Percentiles rank a stretch among this genome's conserved stretches.
Evolutionary conservation across 2,329 filamentous ascomycete genomes (phyloP).

Genomic region (Tolypocladium amazonense): DNA sequence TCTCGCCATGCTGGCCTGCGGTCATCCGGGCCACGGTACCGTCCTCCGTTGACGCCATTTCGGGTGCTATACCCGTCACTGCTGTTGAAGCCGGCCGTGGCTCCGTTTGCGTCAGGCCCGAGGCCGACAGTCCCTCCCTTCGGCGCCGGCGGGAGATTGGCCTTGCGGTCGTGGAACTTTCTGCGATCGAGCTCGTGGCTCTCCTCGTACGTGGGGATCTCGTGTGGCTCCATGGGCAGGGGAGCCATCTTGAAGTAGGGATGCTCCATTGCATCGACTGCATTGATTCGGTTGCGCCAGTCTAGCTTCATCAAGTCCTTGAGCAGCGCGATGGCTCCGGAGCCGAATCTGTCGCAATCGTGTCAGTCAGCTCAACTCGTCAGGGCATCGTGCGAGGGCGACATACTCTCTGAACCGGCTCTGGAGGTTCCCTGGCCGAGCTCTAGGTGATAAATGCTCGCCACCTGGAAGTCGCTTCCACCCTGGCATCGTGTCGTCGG

Average conservation of each 20-base stretch:
- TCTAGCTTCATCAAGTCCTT: slow-evolving; percentile 78
- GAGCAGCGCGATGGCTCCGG: slow-evolving; percentile 67
- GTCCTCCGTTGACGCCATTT: slow-evolving; percentile 36
- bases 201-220: slow-evolving; percentile 86
- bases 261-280: slow-evolving; percentile 85
- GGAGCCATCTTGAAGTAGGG: slow-evolving; percentile 79
- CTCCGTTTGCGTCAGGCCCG: slow-evolving; percentile 42
- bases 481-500: slow-evolving; percentile 83
- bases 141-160: slow-evolving; percentile 77
- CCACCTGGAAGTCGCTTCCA: slow-evolving; percentile 77
- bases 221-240: slow-evolving; percentile 68
- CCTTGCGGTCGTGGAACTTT: slow-evolving; percentile 79
- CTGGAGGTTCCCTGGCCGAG: slow-evolving; percentile 53
- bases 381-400: not conserved
- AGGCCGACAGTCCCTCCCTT: slow-evolving; percentile 84
- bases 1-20: slow-evolving; percentile 46
- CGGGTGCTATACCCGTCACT: slow-evolving; percentile 37
- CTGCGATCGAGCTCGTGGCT: slow-evolving; percentile 93
- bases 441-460: slow-evolving; percentile 57
- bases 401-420: slow-evolving; percentile 64
- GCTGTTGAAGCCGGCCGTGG: slow-evolving; percentile 36
- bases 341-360: slow-evolving; percentile 40
- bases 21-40: slow-evolving; percentile 32
- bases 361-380: slow-evolving; percentile 6
- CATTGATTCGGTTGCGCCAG: slow-evolving; percentile 82